These are phyloP conservation scores for Calamus simplicifolius DNA, from an alignment of 176 grass and related monocot genomes.

Conservation along the genomic window DNA sequence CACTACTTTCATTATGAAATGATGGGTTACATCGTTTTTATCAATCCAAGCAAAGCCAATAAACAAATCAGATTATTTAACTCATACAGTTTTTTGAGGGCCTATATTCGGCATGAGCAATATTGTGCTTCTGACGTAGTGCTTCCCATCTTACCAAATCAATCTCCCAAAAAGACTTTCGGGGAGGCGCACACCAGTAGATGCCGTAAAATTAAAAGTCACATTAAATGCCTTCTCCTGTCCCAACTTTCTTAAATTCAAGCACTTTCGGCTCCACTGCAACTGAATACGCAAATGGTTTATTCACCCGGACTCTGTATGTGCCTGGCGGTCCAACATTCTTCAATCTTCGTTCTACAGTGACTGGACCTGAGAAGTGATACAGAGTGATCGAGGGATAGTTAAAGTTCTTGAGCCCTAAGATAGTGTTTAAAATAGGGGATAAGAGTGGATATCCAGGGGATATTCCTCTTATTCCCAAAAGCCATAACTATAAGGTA, in stretches of 20 bases:
- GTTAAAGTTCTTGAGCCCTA: constrained; percentile 56
- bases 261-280: constrained; percentile 50
- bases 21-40: too few species aligned
- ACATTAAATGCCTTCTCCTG: constrained; percentile 53
- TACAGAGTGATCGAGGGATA: constrained; percentile 74
- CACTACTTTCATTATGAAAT: too few species aligned
- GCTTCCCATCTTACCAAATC: constrained; percentile 66
- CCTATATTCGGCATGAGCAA: constrained; percentile 28
- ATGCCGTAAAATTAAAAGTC: constrained; percentile 36
- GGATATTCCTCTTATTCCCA: too few species aligned
- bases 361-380: constrained; percentile 38
- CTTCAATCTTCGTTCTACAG: constrained; percentile 46
- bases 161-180: constrained; percentile 65
- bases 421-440: too few species aligned
- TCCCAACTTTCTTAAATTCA: constrained; percentile 36
- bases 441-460: too few species aligned
- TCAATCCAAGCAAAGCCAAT: too few species aligned
- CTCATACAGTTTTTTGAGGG: too few species aligned
- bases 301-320: constrained; percentile 37
- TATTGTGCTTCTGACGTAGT: constrained; percentile 60
- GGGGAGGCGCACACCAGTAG: background rate
- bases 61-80: too few species aligned
- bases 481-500: too few species aligned
- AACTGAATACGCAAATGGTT: constrained; percentile 54
- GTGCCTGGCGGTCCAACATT: constrained; percentile 47